Evolutionary conservation across 139 green algal species (phyloP), one percentile per base, ranked within the genome.

Genomic region (Diplosphaera chodatii): DNA sequence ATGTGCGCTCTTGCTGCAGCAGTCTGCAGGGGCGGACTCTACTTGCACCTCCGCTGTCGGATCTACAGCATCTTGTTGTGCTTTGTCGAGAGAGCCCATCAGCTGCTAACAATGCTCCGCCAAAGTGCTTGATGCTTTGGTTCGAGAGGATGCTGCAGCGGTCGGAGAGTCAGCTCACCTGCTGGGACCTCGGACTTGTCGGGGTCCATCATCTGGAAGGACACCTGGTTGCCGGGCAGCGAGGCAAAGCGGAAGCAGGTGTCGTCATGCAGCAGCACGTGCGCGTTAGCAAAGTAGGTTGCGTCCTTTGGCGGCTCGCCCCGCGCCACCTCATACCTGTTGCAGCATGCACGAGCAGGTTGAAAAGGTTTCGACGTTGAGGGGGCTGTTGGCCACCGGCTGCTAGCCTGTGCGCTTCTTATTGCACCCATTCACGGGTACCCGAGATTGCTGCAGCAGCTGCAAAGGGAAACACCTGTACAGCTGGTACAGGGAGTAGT

Each of bases 181-280:
- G 75, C 59, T 13, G 83, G 64, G 30, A 86, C 79, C 41, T 91
- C 89, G 23, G 78, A 79, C 72, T 85, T 84, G 75, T 95, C 88
- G 0, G 84, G 75, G 32, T 93, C 88, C 56, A 94, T 70, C 63
- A 91, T 82, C 78, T 90, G 85, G 34, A 92, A 74, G 55, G 68
- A 86, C 65, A 88, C 32, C 33, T 59, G 74, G 32, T 71, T 41
- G 10, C n/a, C 28, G 63, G 37, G 64, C 64, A 76, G 70, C 48
- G 83, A 62, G 18, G 77, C 84, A 10, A 91, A 82, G 32, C 88
- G 82, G 81, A 88, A 95, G 80, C 74, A 87, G 21, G 71, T 71
- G 68, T 96, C 92, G 55, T 94, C 91, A 31, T 88, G 76, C 68
- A 92, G 71, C 66, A 94, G 66, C 33, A 92, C 83, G 76, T 87